Base-by-base conservation (phyloP, 352 stramenopile genomes). In the Pythium biforme region DNA sequence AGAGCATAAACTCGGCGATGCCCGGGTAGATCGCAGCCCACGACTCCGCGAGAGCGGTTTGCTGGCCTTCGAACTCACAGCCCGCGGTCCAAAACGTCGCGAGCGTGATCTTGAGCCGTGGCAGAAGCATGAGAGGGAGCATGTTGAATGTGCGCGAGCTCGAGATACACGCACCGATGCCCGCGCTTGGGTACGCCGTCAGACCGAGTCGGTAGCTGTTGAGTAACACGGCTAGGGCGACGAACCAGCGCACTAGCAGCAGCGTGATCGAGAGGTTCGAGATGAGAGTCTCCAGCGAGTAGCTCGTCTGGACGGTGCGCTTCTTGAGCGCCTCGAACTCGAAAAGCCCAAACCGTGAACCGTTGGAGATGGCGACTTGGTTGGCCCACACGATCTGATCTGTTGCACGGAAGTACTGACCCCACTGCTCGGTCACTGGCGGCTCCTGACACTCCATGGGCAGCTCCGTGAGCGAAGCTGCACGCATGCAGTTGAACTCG, bases 21-120 rank as follows among this genome's bases (percentile, higher is more conserved):
- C 52, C 62, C 17, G 69, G 66, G 27, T 79, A 81, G 5, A 81
- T 62, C 0, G 50, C 64, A 45, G 76, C 79, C 75, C 73, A 84
- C 0, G 73, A 43, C 15, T 77, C 68, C 0, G 65, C 22, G 8
- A 81, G 20, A 0, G 62, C 68, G 8, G 19, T 15, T 53, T 81
- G 66, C 15, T 76, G 54, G 2, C 74, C 73, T 63, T 82, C 64
- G 41, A 81, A 79, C 37, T 43, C 17, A 20, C 37, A 19, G 4
- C 37, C 37, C 12, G 15, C 37, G 2, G 37, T 43, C 14, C 12
- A 75, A 15, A 75, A 73, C 1, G 58, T 60, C 10, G 63, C 56
- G 11, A 78, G 20, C 20, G 52, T 72, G 20, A 68, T 65, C 41
- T 70, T 75, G 5, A 75, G 39, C 0, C 54, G 48, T 0, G 68